Evolutionary conservation across 306 rosid species (phyloP).

Genomic region (Vigna nakashimae): DNA sequence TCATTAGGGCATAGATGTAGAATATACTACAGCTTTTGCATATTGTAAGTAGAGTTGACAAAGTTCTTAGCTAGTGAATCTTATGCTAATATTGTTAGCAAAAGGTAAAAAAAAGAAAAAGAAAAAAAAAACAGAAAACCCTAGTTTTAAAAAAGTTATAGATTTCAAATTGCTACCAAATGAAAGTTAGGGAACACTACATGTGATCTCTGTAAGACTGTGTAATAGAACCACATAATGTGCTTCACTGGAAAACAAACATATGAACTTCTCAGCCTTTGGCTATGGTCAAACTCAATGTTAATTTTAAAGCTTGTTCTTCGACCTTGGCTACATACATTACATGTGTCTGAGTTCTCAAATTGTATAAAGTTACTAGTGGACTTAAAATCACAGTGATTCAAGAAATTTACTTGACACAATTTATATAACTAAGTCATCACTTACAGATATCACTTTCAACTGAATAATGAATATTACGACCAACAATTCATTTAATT

Average conservation of each 20-base stretch:
- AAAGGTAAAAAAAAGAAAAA: neutral
- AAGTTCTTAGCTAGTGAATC: neutral
- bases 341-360: neutral
- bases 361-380: neutral
- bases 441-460: neutral
- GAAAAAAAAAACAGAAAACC: neutral
- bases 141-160: neutral
- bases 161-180: neutral
- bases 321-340: no score
- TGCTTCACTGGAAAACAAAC: conserved; percentile 20
- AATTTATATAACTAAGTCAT: neutral
- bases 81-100: neutral
- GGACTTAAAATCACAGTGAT: neutral
- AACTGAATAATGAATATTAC: neutral
- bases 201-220: neutral
- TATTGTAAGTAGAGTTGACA: neutral
- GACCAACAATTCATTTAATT: neutral
- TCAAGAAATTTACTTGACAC: neutral
- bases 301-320: neutral
- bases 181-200: neutral
- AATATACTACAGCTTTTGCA: conserved; percentile 1
- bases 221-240: neutral
- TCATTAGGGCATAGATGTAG: neutral
- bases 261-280: neutral
- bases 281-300: neutral